A percentile compares a stretch with the other conserved stretches of the same genome.
These are phyloP conservation scores for Globisporangium apiculatum DNA, from an alignment of 352 stramenopile genomes.

Conservation along the genomic window DNA sequence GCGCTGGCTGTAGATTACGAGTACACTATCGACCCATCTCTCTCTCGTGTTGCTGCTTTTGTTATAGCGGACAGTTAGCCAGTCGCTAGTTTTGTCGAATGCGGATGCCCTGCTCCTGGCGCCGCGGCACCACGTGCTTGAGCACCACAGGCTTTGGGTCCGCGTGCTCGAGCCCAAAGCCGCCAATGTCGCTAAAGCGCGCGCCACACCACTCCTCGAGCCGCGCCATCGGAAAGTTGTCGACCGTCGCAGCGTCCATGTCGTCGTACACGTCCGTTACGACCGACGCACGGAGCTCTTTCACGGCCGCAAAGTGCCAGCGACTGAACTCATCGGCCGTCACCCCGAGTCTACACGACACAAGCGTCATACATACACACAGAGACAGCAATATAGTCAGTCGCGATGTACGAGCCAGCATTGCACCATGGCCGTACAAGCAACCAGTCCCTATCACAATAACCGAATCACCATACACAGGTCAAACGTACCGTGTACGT, in stretches of 20 bases:
- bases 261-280: constrained; percentile 48
- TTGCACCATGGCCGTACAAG: neutral
- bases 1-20: constrained; percentile 16
- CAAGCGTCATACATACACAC: constrained; percentile 5
- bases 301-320: constrained; percentile 72
- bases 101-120: constrained; percentile 79
- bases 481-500: constrained; percentile 23
- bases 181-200: constrained; percentile 44
- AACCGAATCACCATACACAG: too few species aligned
- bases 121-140: constrained; percentile 22
- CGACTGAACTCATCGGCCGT: constrained; percentile 50
- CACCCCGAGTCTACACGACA: constrained; percentile 47
- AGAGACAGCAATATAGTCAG: constrained; percentile 6
- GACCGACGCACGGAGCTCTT: constrained; percentile 65
- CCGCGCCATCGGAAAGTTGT: constrained; percentile 48
- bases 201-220: constrained; percentile 51
- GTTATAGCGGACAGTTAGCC: too few species aligned
- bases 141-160: constrained; percentile 32
- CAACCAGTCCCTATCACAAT: neutral
- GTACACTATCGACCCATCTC: neutral
- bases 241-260: constrained; percentile 45
- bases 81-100: constrained; percentile 57
- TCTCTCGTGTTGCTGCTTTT: neutral
- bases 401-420: constrained; percentile 3
- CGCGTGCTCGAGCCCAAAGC: constrained; percentile 67